Evolutionary conservation across 306 rosid species (phyloP), one percentile per base, ranked within the genome.

Genomic region (Lathyrus aphaca): DNA sequence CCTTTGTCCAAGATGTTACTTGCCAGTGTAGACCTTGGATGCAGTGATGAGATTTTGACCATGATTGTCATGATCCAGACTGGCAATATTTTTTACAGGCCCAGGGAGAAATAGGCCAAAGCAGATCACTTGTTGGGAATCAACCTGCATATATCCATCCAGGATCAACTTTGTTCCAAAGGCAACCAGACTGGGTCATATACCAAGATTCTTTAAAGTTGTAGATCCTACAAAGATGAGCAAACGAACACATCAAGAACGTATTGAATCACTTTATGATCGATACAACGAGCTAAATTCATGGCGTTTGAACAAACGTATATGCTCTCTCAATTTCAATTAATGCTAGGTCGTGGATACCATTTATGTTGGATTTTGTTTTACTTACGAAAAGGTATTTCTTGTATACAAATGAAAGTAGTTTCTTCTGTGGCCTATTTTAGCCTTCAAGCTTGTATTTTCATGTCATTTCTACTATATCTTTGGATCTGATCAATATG

Each of bases 121-220:
- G 97, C 97, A 49, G 97, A 92, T 86, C 92, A 87, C 82, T 92
- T 1, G 91, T 89, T 25, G 98, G 87, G 80, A 92, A 89, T 70
- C 96, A 89, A 77, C 89, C 88, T 10, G 95, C 89, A 8, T 87
- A 87, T 78, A 87, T 92, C 10, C 62, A 56, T 56, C 62, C 62
- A 56, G 27, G 62, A 13, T 56, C 62, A 27, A 39, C 62, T 56
- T 56, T 27, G 62, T 56, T 56, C 62, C 92, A 16, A 74, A 83
- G 96, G 66, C 98, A 92, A 30, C 98, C 96, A 16, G 95, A 86
- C 66, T 92, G 95, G 97, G 91, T 89, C 69, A 92, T 87, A 73
- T 87, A 89, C 96, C 95, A 3, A 79, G 98, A 66, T 92, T 83
- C 79, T 89, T 89, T 80, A 89, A 89, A 82, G 98, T 75, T 4